Base-by-base conservation (phyloP, 2,329 filamentous ascomycete species). In the Arthrobotrys pseudoclavata region DNA sequence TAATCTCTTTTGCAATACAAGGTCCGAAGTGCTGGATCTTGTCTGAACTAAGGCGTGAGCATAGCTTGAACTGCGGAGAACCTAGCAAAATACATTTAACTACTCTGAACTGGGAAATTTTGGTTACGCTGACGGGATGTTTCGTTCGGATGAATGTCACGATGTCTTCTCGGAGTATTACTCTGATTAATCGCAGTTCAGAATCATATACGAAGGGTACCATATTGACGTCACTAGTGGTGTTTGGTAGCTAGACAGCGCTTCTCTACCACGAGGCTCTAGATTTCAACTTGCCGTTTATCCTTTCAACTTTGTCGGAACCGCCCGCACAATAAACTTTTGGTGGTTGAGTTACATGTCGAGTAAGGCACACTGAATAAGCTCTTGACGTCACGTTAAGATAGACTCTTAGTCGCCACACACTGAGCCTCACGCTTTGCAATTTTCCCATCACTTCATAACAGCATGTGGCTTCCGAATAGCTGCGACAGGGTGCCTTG, bases 271-370 rank as follows among this genome's bases (percentile, higher is more conserved):
- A 10, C 42, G 53, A 18, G 48, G 15, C 12, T 7, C 9, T 57
- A n/a, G 7, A 29, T 57, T 57, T 57, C 29, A 37, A 57, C 9
- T 20, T 24, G 24, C 55, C 31, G 22, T 24, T 40, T 26, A 42
- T 26, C 55, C 34, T 15, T 24, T 15, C 13, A 15, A 26, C n/a
- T n/a, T 40, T 10, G 34, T 42, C 18, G 31, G 55, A 60, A 60
- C 34, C 20, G 55, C 55, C 55, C 55, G 55, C 3, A 26, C 22
- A 57, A 61, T 70, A 68, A 62, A 67, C 40, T 70, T 40, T 61
- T 70, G 4, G 72, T 61, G 66, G 60, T 60, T 69, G 31, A 53
- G 72, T 76, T 76, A 69, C 66, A 76, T 76, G 61, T 47, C 31
- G 61, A 52, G 22, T 61, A 22, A 10, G 66, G 66, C 15, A 62